Evolutionary conservation across 805 yeast genomes (phyloP), one percentile per base, ranked within the genome.

Genomic region (Wickerhamomyces alni): DNA sequence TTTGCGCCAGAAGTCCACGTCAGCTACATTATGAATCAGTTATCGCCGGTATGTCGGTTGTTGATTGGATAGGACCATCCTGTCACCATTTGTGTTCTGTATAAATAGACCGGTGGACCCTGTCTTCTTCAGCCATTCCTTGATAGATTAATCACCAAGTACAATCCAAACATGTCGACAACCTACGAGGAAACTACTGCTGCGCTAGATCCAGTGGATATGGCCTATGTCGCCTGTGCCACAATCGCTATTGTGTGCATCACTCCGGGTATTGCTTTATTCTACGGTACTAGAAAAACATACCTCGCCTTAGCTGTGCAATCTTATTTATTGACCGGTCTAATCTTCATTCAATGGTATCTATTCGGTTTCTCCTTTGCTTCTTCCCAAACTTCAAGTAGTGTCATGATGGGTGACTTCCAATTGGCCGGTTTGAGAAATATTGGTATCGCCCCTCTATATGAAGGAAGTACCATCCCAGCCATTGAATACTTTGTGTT

Each of bases 361-460:
- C 83, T 91, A 56, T 89, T 97, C 94, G 97, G 96, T 7, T 89
- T 86, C 60, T 86, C 96, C 1, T 65, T 91, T 30, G 93, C 97
- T 5, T 86, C 88, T 52, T 80, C 93, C 0, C 57, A 72, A 17
- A 74, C 84, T 0, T 86, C 95, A 1, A 27, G 58, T 0, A 66
- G 81, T 30, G 87, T 86, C 58, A 77, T 82, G 35, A 88, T 77
- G 56, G 98, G 98, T 13, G 79, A 89, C 61, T 67, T 91, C 51
- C 77, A 76, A 47, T 70, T 77, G 39, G 87, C 87, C 57, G 98
- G 95, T 9, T 75, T 87, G 56, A 74, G 78, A 49, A 72, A 83
- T 55, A 73, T 87, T 15, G 67, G 62, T 10, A 59, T 65, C 9
- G 85, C 80, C 51, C 96, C 98, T 0, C 85, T 85, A 57, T 69